Base-by-base conservation (phyloP, 257 asterid genomes). In the Avicennia marina region DNA sequence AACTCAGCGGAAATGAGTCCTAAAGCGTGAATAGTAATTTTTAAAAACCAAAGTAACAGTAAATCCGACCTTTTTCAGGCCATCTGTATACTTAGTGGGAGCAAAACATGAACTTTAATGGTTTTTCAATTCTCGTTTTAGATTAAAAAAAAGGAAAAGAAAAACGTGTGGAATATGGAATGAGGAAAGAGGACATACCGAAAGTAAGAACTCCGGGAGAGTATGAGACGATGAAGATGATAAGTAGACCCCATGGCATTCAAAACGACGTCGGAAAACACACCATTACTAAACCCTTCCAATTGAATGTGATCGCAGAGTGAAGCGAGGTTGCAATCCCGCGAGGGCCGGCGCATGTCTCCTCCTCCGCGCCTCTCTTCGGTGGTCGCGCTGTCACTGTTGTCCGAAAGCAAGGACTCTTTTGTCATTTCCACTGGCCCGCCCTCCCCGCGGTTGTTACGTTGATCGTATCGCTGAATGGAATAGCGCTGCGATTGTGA, bases 121-220 rank as follows among this genome's bases (percentile, higher is more conserved):
- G 19, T 33, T 7, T 43, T 25, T 33, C 3, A 1, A 7, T 5
- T 36, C 41, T 29, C 34, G 8, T 4, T 29, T 1, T n/a, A n/a
- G n/a, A n/a, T n/a, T n/a, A n/a, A n/a, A n/a, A n/a, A n/a, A n/a
- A n/a, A n/a, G n/a, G n/a, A n/a, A n/a, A 48, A 16, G 7, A n/a
- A 54, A 16, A 9, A 16, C 34, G 22, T 4, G 8, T 3, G 15
- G 1, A 27, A 39, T 15, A 22, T 12, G 42, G 18, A 24, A 7
- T 0, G 24, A 47, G 25, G 29, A 60, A 11, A 53, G 29, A 33
- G 58, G 36, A 61, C 63, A 19, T 21, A 77, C 97, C 98, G 79
- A 84, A 93, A 93, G 61, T 83, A 93, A 60, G 98, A 82, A 72
- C 95, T 93, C 42, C 97, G 90, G 36, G 97, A 93, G 64, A 93